Percentiles rank a stretch among this genome's conserved stretches.
Evolutionary conservation across 2,329 filamentous ascomycete species (phyloP).

Genomic region (Apiospora arundinis): DNA sequence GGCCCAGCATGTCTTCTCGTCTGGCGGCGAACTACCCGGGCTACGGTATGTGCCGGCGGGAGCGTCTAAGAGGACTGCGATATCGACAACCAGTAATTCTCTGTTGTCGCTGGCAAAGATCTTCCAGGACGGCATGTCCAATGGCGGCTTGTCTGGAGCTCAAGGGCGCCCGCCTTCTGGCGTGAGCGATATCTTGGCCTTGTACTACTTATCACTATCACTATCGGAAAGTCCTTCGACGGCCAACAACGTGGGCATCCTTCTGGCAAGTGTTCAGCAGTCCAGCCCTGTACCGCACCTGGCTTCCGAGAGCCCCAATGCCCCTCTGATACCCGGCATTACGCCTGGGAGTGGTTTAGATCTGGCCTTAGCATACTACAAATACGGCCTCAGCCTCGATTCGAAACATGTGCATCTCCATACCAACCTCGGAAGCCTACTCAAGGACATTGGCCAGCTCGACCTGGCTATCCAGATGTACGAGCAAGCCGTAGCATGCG

Average conservation of each 20-base stretch:
- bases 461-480: conserved; percentile 96
- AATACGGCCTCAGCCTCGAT: conserved; percentile 89
- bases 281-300: conserved; percentile 44
- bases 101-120: conserved; percentile 95
- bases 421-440: conserved; percentile 91
- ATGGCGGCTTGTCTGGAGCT: conserved; percentile 61
- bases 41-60: conserved; percentile 75
- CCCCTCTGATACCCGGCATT: conserved; percentile 74
- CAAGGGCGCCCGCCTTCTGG: conserved; percentile 70
- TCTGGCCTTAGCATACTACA: conserved; percentile 90
- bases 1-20: conserved; percentile 80
- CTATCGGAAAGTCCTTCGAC: conserved; percentile 96
- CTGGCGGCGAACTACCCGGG: conserved; percentile 79
- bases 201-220: conserved; percentile 95
- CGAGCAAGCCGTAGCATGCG: conserved; percentile 89
- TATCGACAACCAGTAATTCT: conserved; percentile 95
- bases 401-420: conserved; percentile 92
- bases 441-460: conserved; percentile 96
- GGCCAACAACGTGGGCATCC: conserved; percentile 96
- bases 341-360: conserved; percentile 85
- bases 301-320: conserved; percentile 37
- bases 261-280: conserved; percentile 94
- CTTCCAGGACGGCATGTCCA: conserved; percentile 94
- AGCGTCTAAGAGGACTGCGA: conserved; percentile 75
- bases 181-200: conserved; percentile 88